Base-by-base conservation (phyloP, 1,284 basidiomycete species). In the Ceratobasidium sp. region DNA sequence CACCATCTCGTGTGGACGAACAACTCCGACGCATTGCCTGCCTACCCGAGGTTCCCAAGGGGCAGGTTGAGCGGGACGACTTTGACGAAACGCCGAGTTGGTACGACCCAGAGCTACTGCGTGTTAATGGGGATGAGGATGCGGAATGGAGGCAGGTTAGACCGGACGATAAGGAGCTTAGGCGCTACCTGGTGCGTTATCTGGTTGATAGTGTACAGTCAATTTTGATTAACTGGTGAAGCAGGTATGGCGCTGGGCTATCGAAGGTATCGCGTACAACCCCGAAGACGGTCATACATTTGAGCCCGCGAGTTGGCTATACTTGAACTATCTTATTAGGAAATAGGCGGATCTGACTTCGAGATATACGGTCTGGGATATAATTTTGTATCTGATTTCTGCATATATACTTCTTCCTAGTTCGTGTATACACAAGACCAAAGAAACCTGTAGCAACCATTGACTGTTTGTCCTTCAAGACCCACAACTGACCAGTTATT, bases 91-190 rank as follows among this genome's bases (percentile, higher is more conserved):
- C 73, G 10, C 73, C 73, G 10, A 4, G 13, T 13, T 75, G 73
- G 73, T 75, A 75, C n/a, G 57, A 75, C 7, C 73, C 73, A 3
- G 28, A 23, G 23, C 17, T 50, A 12, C 40, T 75, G 20, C 15
- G 89, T 75, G 83, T 82, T 75, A 77, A 40, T 17, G 50, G 38
- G 7, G 69, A 73, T 40, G 77, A 82, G 78, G 69, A 80, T 44
- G 81, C 87, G 3, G 88, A 89, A 76, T 92, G 91, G 91, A 89
- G 89, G 80, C 46, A 79, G 0, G 91, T 92, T 12, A 83, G 86
- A 80, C 91, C 91, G 0, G 82, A 80, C 1, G 91, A 93, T 81
- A 92, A 93, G 83, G 90, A 91, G 78, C 85, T 93, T 28, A 83
- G 89, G 54, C 86, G 86, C 67, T 92, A 89, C 80, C 80, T 92